These are phyloP conservation scores for Quaeritorhiza haematococci DNA, from an alignment of 371 early-diverging fungal species.

Conservation along the genomic window DNA sequence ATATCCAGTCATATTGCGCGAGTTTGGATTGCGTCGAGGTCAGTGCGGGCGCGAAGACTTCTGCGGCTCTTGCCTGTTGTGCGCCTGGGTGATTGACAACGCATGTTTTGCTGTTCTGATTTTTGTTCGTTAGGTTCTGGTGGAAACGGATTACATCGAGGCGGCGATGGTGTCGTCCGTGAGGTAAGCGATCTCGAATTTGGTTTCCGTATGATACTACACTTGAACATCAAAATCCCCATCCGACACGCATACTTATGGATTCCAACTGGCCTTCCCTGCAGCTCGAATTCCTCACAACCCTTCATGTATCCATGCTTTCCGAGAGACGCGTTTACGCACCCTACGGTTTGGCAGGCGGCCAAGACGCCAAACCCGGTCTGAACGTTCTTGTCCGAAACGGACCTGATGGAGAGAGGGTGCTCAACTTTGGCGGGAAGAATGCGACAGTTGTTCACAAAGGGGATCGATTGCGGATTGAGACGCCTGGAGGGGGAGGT, in stretches of 20 bases:
- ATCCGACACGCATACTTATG: too few relatives aligned
- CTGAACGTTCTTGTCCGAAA: constrained; percentile 72
- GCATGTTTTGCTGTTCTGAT: not conserved
- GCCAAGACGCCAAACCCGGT: constrained; percentile 68
- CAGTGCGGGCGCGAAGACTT: not conserved
- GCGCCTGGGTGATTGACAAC: too few relatives aligned
- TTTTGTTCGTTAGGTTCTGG: constrained; percentile 63
- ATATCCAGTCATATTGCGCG: constrained; percentile 87
- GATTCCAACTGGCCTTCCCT: too few relatives aligned
- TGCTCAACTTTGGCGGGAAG: constrained; percentile 81
- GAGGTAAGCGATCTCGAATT: constrained; percentile 14
- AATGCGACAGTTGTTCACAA: constrained; percentile 68
- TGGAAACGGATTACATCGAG: constrained; percentile 70
- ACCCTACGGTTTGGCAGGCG: constrained; percentile 85
- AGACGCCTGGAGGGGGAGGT: constrained; percentile 94
- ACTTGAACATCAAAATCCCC: not conserved
- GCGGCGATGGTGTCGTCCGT: constrained; percentile 78
- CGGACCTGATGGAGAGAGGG: constrained; percentile 18
- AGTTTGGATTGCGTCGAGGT: constrained; percentile 71
- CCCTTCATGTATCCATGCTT: constrained; percentile 79
- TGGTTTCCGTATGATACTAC: not conserved
- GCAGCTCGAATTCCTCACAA: constrained; percentile 35
- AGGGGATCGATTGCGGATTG: constrained; percentile 76
- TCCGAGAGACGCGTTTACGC: constrained; percentile 86
- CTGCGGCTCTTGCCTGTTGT: not conserved